Evolutionary conservation across 805 yeast species (phyloP), one percentile per base, ranked within the genome.

Genomic region (Henningerozyma blattae): DNA sequence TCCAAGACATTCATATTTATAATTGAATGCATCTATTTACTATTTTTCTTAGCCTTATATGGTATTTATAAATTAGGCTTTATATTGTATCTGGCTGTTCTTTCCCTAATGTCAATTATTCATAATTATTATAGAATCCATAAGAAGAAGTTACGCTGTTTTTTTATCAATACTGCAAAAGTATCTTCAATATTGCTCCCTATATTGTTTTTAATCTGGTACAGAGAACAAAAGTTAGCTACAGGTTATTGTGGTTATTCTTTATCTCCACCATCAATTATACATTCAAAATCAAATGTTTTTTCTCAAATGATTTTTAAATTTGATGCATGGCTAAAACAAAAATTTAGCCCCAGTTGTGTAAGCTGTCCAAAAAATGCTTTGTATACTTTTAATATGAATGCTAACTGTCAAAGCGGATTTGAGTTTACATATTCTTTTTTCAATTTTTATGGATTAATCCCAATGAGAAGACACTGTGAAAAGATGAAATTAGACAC

Each of bases 291-390:
- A 12, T 29, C 12, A 17, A 9, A 19, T 10, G 9, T 25, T 4
- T 10, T 18, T n/a, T 25, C 26, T 6, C 34, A 38, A 9, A 13
- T 32, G 14, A 15, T 39, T 6, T 15, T 16, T 10, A 17, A 48
- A 43, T 14, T 66, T 8, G 82, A 79, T 27, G 45, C 54, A 0
- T 56, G 61, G 36, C 53, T 80, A 36, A 70, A 68, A 32, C 37
- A 49, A 0, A 51, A 67, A 32, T 52, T 68, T 33, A 67, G 67
- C 32, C 93, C 94, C 3, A 30, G 44, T 1, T 89, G 98, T 59
- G 58, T 70, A 4, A 70, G 70, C 18, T 89, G 97, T 51, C 96
- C 97, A 2, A 69, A 65, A 3, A 77, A 87, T 57, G 91, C 87
- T 0, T 62, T 71, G 26, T 89, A 97, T 57, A 73, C 67, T 42